Conservation (phyloP, 2,329 filamentous ascomycete genomes). For the Pseudocercospora pini-densiflorae region DNA sequence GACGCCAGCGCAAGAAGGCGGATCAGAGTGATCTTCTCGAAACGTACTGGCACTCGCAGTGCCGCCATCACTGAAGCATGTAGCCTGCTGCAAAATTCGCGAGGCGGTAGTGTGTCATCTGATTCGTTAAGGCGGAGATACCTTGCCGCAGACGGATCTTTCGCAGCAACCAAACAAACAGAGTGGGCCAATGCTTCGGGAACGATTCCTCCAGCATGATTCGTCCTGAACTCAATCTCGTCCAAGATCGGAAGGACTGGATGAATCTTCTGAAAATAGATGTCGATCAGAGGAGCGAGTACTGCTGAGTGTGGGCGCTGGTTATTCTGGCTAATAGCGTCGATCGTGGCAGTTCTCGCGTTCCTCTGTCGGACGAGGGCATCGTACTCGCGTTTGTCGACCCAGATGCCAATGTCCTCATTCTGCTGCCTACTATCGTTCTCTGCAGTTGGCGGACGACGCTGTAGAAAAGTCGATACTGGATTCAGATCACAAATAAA, state of each 20-base stretch:
- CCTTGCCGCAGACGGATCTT: conserved; percentile 49
- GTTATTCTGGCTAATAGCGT: conserved; percentile 18
- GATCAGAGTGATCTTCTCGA: conserved; percentile 53
- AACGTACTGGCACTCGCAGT: conserved; percentile 47
- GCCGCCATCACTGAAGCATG: conserved; percentile 49
- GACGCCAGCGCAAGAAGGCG: conserved; percentile 53
- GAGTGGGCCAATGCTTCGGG: conserved; percentile 49
- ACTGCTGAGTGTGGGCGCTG: conserved; percentile 40
- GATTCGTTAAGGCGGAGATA: conserved; percentile 45
- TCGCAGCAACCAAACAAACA: conserved; percentile 54
- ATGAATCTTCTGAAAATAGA: conserved; percentile 53
- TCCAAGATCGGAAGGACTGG: conserved; percentile 54
- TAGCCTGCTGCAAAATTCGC: conserved; percentile 51
- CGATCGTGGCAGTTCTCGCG: not conserved
- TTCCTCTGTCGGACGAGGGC: conserved; percentile 35
- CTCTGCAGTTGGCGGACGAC: conserved; percentile 35
- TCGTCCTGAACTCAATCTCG: conserved; percentile 46
- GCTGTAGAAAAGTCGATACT: conserved; percentile 51
- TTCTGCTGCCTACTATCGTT: conserved; percentile 22
- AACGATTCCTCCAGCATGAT: conserved; percentile 42
- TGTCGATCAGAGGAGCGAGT: conserved; percentile 47
- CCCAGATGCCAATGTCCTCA: conserved; percentile 42
- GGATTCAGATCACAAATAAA: conserved; percentile 48
- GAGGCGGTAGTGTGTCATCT: conserved; percentile 42
- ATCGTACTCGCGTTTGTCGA: conserved; percentile 41